Evolutionary conservation across 2,329 filamentous ascomycete species (phyloP), one percentile per base, ranked within the genome.

Genomic region (Venturia nashicola): DNA sequence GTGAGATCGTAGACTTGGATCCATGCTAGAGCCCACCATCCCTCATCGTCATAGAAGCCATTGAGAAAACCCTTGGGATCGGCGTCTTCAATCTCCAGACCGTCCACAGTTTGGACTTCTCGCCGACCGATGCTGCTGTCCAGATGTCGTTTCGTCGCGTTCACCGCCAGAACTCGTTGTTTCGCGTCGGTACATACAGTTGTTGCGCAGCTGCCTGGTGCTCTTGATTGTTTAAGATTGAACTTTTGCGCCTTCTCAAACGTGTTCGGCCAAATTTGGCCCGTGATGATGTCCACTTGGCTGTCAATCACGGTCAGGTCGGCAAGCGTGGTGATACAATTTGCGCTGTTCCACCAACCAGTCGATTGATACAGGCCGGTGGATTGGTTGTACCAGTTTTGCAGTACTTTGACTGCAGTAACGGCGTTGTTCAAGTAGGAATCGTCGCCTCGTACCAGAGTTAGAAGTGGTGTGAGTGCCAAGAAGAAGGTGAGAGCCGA

Each of bases 271-370:
- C 82, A 79, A 4, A 81, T 71, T 14, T 71, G 68, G 12, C 66
- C 69, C 2, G 75, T 77, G 0, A 73, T 69, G 0, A 69, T 66
- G n/a, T 68, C 68, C 63, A 73, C 73, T 20, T 67, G 72, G 55
- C 68, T 69, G 64, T 76, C 74, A 36, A 74, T 59, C 1, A 72
- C 71, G 8, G 77, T 76, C 32, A 83, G 72, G 64, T 89, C 83
- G 61, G 80, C 82, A 20, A 90, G 73, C 3, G 79, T 80, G 0
- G 85, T 88, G 65, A 90, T 75, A 65, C 80, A 80, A 70, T 89
- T 90, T 55, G 83, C 88, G 62, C 82, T 81, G 70, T 90, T 89
- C 88, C 88, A 91, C 88, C 88, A 91, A n/a, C 81, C 80, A 8
- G 81, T 79, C 0, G 81, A 80, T 63, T 83, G 74, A 85, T 85